Base-by-base conservation (phyloP, 148 eudicot species). In the Arctostaphylos glauca region DNA sequence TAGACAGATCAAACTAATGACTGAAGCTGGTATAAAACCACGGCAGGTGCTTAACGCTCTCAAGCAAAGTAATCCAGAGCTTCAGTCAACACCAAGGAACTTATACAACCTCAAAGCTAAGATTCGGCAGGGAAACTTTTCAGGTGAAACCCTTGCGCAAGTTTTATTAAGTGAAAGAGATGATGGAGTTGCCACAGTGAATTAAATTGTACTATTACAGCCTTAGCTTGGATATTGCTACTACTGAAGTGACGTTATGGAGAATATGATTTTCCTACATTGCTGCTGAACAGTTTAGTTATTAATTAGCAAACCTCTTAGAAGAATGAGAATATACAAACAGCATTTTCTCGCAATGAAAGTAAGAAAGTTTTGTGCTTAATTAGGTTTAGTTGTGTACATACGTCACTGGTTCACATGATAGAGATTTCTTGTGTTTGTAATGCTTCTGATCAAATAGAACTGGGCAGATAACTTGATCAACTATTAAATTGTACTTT, bases 1-100 rank as follows among this genome's bases (percentile, higher is more conserved):
- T 9, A 83, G 75, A 62, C 86, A 86, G 76, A 87, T 90, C 71
- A 90, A 88, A 86, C 79, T 76, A 83, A 88, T 90, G 92, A 85
- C 87, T 59, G 88, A 85, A 62, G 90, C 89, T 81, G 92, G 92
- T 66, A 21, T 80, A 55, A 90, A 88, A 80, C 92, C 92, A 48
- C 89, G 87, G 13, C 85, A 88, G 80, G 87, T 90, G 76, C 85
- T 90, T 3, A 85, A 88, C 44, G 81, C 89, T 71, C 89, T 90
- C 43, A 90, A 88, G 85, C 80, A 86, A 83, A 90, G 8, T 59
- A 90, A 90, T 85, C 92, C 92, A 0, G 81, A 88, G 81, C 84
- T 90, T 81, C 86, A 83, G 43, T 88, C 92, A 43, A 90, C 92
- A 41, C 89, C 89, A 52, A 81, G 86, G 87, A 84, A 90, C 77